phyloP scores from a whole-genome alignment of 805 yeast genomes.

The Candida adriatica region DNA sequence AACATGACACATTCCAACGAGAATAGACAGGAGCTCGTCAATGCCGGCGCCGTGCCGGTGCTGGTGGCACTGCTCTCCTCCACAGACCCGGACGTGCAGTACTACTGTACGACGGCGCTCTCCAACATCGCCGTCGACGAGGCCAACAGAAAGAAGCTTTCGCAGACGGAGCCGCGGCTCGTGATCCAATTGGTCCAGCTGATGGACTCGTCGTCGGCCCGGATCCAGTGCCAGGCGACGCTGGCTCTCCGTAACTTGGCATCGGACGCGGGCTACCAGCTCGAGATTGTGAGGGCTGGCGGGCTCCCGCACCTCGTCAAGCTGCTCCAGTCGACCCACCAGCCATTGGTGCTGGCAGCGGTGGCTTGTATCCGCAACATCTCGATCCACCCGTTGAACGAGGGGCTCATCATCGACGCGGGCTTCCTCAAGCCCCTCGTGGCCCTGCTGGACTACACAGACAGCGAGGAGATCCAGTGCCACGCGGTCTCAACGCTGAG shows the following conservation, averaged over 20 bases:
- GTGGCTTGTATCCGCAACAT: slow-evolving; percentile 98
- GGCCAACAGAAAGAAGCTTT: slow-evolving; percentile 75
- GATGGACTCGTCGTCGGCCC: slow-evolving; percentile 89
- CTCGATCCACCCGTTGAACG: slow-evolving; percentile 94
- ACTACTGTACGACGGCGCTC: slow-evolving; percentile 95
- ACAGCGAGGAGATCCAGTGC: slow-evolving; percentile 94
- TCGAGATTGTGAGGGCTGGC: slow-evolving; percentile 92
- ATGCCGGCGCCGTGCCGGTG: slow-evolving; percentile 98
- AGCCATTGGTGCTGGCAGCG: slow-evolving; percentile 89
- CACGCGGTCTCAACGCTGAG: slow-evolving; percentile 96
- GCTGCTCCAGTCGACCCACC: slow-evolving; percentile 80
- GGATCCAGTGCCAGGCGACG: slow-evolving; percentile 98
- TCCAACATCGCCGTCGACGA: slow-evolving; percentile 98
- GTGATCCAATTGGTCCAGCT: slow-evolving; percentile 81
- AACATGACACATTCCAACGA: slow-evolving; percentile 98
- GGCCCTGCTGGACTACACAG: slow-evolving; percentile 71
- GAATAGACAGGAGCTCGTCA: slow-evolving; percentile 92
- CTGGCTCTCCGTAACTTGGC: slow-evolving; percentile 93
- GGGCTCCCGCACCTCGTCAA: slow-evolving; percentile 93
- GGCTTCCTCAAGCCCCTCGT: slow-evolving; percentile 93
- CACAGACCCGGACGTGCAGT: slow-evolving; percentile 93
- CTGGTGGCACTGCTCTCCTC: slow-evolving; percentile 80
- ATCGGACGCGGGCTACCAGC: slow-evolving; percentile 90
- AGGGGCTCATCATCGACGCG: slow-evolving; percentile 91
- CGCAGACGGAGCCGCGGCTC: slow-evolving; percentile 88